phyloP scores from a whole-genome alignment of 75 land plant species.

The Pseudotsuga menziesii region DNA sequence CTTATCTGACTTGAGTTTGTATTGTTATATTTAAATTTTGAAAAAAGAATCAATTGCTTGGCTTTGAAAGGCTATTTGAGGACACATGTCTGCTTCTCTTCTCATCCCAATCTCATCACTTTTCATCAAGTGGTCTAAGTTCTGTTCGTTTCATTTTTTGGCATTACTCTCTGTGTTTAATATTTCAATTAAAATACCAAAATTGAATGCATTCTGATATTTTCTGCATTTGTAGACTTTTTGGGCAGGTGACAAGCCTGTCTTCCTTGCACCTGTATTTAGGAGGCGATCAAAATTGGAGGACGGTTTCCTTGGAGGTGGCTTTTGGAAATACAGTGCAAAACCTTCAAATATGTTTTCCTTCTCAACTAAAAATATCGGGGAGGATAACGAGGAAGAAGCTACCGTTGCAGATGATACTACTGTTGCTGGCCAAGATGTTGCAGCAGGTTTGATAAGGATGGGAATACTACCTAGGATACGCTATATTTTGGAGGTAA shows the following conservation, averaged over 20 bases:
- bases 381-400: constrained; percentile 47
- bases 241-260: constrained; percentile 26
- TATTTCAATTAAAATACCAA: neutral
- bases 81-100: too few species aligned
- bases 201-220: neutral
- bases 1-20: neutral
- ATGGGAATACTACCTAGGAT: constrained; percentile 93
- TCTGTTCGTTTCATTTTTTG: neutral
- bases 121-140: neutral
- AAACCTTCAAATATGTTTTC: constrained; percentile 78
- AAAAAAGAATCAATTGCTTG: neutral
- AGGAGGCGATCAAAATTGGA: constrained; percentile 62
- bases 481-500: constrained; percentile 86
- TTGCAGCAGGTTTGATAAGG: constrained; percentile 88
- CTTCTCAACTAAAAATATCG: constrained; percentile 13
- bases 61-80: neutral
- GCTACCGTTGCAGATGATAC: constrained; percentile 83
- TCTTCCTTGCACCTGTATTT: constrained; percentile 85
- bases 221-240: constrained; percentile 38
- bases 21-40: neutral
- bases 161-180: neutral
- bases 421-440: constrained; percentile 79
- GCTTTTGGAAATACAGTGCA: constrained; percentile 90
- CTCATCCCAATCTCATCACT: neutral
- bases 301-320: constrained; percentile 81